A percentile compares a stretch with the other conserved stretches of the same genome.
These are phyloP conservation scores for Hypoxylon fragiforme DNA, from an alignment of 495 filamentous ascomycete species.

Conservation along the genomic window DNA sequence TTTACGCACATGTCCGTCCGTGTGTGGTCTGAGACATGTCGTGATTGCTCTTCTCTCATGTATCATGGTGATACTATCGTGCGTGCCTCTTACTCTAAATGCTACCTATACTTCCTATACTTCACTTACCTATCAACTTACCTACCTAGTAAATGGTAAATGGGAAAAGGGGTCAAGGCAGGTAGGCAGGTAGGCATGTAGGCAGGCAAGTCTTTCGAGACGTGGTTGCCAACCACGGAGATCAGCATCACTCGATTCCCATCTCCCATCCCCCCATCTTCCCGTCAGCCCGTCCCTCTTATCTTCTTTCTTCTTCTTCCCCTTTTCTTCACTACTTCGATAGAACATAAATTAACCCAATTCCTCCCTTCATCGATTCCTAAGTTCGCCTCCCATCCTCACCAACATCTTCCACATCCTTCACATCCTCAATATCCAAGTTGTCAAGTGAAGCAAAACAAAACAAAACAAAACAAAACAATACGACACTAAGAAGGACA, in stretches of 20 bases:
- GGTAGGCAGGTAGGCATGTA: too few relatives aligned
- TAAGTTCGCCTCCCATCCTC: not conserved
- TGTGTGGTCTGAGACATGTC: conserved; percentile 22
- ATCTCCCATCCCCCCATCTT: too few relatives aligned
- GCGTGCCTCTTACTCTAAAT: conserved; percentile 5
- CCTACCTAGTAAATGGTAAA: not conserved
- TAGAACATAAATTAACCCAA: conserved; percentile 21
- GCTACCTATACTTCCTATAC: too few relatives aligned
- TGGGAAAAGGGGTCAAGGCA: conserved; percentile 2
- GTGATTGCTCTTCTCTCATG: conserved; percentile 16
- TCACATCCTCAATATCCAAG: not conserved
- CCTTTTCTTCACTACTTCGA: not conserved
- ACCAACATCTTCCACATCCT: not conserved
- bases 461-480: not conserved
- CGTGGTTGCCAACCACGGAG: too few relatives aligned
- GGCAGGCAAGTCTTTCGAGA: too few relatives aligned
- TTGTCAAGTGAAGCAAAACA: not conserved
- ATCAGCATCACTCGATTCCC: too few relatives aligned
- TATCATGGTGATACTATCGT: conserved; percentile 20
- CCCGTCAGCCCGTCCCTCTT: not conserved
- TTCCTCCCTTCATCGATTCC: conserved; percentile 7
- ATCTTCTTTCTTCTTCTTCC: not conserved
- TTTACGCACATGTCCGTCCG: not conserved
- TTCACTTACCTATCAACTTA: not conserved
- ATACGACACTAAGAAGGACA: not conserved